Conservation (phyloP, 257 asterid species). For the Paulownia fortunei region DNA sequence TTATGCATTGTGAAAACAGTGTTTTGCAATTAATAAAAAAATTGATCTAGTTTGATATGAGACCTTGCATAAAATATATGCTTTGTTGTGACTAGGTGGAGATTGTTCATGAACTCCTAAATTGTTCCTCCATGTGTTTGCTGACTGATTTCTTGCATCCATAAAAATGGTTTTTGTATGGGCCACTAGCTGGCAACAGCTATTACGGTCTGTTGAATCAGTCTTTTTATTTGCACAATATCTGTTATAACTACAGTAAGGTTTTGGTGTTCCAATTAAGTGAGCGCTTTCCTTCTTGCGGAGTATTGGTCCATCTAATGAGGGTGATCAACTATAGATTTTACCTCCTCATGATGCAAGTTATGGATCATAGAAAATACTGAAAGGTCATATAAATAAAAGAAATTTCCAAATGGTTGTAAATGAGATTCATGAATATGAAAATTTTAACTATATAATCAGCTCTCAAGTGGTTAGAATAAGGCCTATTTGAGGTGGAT, state of each 20-base stretch:
- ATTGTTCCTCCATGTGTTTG: background rate
- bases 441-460: background rate
- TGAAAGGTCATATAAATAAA: background rate
- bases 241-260: too few species aligned
- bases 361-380: background rate
- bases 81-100: background rate
- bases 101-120: background rate
- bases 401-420: background rate
- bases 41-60: background rate
- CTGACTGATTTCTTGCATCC: background rate
- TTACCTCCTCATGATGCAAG: background rate
- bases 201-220: background rate
- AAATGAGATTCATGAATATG: slow-evolving; percentile 4
- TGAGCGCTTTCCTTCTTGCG: background rate
- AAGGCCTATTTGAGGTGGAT: background rate
- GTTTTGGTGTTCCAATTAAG: too few species aligned
- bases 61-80: background rate
- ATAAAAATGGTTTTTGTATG: background rate
- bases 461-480: slow-evolving; percentile 13
- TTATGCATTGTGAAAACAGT: background rate
- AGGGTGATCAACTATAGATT: background rate
- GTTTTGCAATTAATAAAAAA: background rate
- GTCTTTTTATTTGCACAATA: background rate
- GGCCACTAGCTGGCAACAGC: background rate
- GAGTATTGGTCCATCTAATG: background rate